Evolutionary conservation across 176 grass and related monocot genomes (phyloP).

Genomic region (Triticum timopheevii): DNA sequence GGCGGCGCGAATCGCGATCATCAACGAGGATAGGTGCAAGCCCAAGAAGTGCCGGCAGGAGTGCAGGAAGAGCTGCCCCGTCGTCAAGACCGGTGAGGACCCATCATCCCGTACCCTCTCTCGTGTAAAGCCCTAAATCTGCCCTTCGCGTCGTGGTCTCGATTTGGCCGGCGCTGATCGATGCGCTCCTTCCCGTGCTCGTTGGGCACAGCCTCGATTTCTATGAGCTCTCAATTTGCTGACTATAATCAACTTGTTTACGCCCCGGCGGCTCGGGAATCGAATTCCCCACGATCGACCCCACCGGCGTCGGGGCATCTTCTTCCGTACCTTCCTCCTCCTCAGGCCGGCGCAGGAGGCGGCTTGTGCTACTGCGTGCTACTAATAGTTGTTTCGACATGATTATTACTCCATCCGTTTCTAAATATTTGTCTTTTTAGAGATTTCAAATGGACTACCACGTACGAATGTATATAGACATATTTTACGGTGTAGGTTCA

Average conservation of each 20-base stretch:
- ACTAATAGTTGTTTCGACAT: background rate
- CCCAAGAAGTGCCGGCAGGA: slow-evolving; percentile 90
- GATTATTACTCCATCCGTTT: background rate
- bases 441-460: too few species aligned
- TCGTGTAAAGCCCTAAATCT: background rate
- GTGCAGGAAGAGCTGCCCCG: slow-evolving; percentile 94
- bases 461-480: too few species aligned
- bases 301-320: background rate
- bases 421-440: too few species aligned
- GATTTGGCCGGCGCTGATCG: background rate
- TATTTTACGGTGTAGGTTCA: too few species aligned
- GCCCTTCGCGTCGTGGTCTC: background rate
- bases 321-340: background rate
- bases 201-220: background rate
- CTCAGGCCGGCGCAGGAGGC: background rate
- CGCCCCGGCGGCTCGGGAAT: background rate
- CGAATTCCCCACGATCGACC: background rate
- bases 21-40: slow-evolving; percentile 81
- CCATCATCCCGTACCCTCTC: background rate
- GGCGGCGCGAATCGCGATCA: slow-evolving; percentile 83
- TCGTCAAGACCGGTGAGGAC: slow-evolving; percentile 73
- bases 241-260: background rate
- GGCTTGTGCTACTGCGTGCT: background rate
- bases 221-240: background rate
- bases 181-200: background rate